Conservation (phyloP, 1,284 basidiomycete species). For the Moniliophthora roreri region DNA sequence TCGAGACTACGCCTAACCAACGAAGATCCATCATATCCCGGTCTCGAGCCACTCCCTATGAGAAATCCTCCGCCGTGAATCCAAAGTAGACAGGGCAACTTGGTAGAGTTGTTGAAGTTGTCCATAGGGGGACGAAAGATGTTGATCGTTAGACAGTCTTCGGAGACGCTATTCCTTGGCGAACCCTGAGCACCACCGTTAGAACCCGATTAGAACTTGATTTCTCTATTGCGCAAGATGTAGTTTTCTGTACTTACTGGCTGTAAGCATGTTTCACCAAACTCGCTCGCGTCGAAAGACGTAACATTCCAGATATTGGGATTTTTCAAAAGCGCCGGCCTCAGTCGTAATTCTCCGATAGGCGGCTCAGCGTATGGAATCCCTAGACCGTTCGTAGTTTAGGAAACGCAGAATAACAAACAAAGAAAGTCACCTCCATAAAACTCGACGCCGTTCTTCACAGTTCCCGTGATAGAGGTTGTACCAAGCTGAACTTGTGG, state of each 20-base stretch:
- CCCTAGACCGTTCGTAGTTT: too few species aligned
- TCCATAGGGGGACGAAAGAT: background rate
- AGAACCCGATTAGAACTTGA: background rate
- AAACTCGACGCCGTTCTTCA: too few species aligned
- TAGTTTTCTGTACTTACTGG: too few species aligned
- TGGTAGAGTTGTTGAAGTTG: too few species aligned
- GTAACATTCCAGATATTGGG: background rate
- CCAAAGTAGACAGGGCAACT: constrained; percentile 1
- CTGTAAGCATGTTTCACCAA: constrained; percentile 6
- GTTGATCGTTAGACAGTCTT: background rate
- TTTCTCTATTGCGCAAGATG: too few species aligned
- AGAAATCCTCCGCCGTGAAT: constrained; percentile 9
- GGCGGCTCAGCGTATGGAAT: constrained; percentile 3
- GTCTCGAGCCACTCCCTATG: background rate
- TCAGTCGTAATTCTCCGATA: background rate
- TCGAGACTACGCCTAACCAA: background rate
- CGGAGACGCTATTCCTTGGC: background rate
- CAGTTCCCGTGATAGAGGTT: too few species aligned
- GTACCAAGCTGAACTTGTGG: too few species aligned
- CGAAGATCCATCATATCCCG: background rate
- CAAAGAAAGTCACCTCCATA: too few species aligned
- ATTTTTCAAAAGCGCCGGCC: background rate
- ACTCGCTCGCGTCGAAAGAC: constrained; percentile 1
- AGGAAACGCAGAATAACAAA: too few species aligned
- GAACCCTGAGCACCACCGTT: too few species aligned